Base-by-base conservation (phyloP, 2,329 filamentous ascomycete genomes). In the Cryphonectria nitschkei region DNA sequence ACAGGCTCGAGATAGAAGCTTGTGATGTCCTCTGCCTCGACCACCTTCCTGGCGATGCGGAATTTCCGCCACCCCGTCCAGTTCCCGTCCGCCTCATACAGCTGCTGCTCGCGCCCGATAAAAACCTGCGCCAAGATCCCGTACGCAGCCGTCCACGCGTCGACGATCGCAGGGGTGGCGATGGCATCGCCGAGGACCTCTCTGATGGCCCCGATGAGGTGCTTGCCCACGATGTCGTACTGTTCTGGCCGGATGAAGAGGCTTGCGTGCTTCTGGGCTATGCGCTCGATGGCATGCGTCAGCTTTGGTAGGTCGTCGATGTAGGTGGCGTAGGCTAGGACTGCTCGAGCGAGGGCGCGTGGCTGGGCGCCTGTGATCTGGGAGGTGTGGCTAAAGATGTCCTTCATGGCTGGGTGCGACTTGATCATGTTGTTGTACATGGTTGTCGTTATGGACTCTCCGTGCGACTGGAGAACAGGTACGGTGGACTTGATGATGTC, bases 401-500 rank as follows among this genome's bases (percentile, higher is more conserved):
- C 89, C 75, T 88, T 88, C 41, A 95, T 85, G 37, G 86, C 83
- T 0, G 92, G 92, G 74, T 92, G 83, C 2, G 88, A 88, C 22
- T 73, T 74, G 39, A 95, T 84, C 82, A 95, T 85, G 81, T 89
- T 90, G 61, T 84, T 82, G 83, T 95, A 95, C 83, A 95, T 94
- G 73, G 86, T 82, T 1, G 83, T 85, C n/a, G 92, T 94, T 80
- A 95, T 93, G 62, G 85, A 82, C 26, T 83, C 83, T 80, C 92
- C 93, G 78, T 94, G 88, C 73, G 89, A 84, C 74, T 89, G 86
- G 9, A 95, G 85, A 26, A 93, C 86, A 2, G 93, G 93, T 54
- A 90, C 92, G 1, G 93, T 95, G 52, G 92, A 85, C 80, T 94
- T 95, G 83, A 96, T 90, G 75, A 92, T 89, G 72, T 86, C 82